These are phyloP conservation scores for Fomitiporia mediterranea DNA, from an alignment of 1,284 basidiomycete species.

Conservation along the genomic window DNA sequence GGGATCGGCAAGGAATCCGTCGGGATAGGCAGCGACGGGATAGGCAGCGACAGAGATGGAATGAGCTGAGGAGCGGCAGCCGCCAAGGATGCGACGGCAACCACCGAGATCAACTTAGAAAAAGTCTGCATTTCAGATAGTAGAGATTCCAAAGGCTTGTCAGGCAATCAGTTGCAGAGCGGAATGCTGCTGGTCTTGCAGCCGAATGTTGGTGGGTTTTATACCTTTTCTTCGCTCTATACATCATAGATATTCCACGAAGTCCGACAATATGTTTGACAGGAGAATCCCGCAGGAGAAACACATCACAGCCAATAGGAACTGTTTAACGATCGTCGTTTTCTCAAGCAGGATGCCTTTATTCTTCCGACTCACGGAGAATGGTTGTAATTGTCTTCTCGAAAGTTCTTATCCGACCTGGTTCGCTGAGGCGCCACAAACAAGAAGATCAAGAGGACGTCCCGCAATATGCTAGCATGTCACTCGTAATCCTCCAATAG, in stretches of 20 bases:
- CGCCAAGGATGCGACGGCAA: not conserved
- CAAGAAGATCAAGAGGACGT: too few species aligned
- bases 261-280: not conserved
- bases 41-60: not conserved
- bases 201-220: too few species aligned
- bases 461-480: too few species aligned
- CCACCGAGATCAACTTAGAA: not conserved
- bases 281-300: not conserved
- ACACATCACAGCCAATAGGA: not conserved
- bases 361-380: too few species aligned
- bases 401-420: too few species aligned
- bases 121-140: not conserved
- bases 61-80: not conserved
- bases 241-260: not conserved
- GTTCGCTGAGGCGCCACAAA: too few species aligned
- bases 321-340: not conserved
- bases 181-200: not conserved
- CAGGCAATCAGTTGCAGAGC: not conserved
- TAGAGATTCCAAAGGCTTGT: not conserved
- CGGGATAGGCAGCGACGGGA: not conserved
- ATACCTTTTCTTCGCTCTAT: not conserved
- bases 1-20: not conserved
- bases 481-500: too few species aligned
- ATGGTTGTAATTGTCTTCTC: too few species aligned
- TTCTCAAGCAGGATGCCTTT: not conserved